Base-by-base conservation (phyloP, 176 grass and related monocot species). In the Triticum turgidum region DNA sequence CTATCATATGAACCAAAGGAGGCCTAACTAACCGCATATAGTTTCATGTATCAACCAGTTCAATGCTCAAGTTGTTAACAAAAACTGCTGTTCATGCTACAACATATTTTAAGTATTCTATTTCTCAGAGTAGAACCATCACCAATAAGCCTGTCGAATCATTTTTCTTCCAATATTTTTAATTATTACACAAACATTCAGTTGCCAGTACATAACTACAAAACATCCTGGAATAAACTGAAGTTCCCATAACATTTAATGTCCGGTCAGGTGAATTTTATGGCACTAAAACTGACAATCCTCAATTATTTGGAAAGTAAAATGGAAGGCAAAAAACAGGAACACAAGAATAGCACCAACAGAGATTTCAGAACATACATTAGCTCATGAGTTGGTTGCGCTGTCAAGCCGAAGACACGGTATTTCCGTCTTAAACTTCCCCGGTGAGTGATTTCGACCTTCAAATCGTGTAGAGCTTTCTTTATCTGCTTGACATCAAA, bases 401-500 rank as follows among this genome's bases (percentile, higher is more conserved):
- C 80, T 54, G 92, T 94, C 64, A 94, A 35, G 7, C 92, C 87
- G 11, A 77, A 85, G 56, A 94, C 88, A 47, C 89, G 89, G 56
- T 94, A 94, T 32, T 94, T 94, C 34, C 89, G 80, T 69, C 92
- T 86, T 67, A 94, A 85, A 61, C 89, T 94, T 87, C 92, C 92
- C 80, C 92, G 86, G 81, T 94, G 92, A 84, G 89, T 94, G 78
- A 94, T 87, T 79, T 94, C 89, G n/a, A 94, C 87, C 89, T 94
- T 94, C 58, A 94, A 82, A 64, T 90, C 92, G 76, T 89, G 80
- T 38, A 94, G 63, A 69, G 87, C 87, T 74, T 86, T 94, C 78
- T 94, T 94, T 24, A 94, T 87, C 92, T 94, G 89, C 56, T 89
- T 76, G 21, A 82, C 15, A 88, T 61, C 15, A 42, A 33, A 47